Evolutionary conservation across 768 basidiomycete species (phyloP).

Genomic region (Podaxis pistillaris): DNA sequence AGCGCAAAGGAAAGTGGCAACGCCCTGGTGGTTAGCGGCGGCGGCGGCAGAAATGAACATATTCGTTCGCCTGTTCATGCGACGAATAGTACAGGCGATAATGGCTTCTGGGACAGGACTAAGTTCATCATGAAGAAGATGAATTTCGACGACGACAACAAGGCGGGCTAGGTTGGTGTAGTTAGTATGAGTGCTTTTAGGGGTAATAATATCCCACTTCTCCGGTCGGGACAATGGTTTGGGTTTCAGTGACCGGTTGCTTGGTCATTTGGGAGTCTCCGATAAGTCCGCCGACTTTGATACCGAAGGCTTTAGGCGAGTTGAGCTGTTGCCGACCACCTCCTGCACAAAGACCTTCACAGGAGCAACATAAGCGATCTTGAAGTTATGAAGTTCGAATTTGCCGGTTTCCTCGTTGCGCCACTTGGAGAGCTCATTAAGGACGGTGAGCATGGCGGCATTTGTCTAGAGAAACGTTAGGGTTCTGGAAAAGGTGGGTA

Average conservation of each 20-base stretch:
- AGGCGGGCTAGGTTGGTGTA: slow-evolving; percentile 96
- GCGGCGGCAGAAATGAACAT: slow-evolving; percentile 93
- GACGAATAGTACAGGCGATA: slow-evolving; percentile 82
- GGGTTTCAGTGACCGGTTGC: slow-evolving; percentile 93
- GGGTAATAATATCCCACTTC: slow-evolving; percentile 95
- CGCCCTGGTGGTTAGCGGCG: slow-evolving; percentile 99
- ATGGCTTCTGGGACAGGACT: slow-evolving; percentile 94
- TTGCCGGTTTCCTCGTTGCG: slow-evolving; percentile 77
- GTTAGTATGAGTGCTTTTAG: slow-evolving; percentile 96
- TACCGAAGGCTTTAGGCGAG: slow-evolving; percentile 67
- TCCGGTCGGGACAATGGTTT: slow-evolving; percentile 98
- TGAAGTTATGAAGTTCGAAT: slow-evolving; percentile 88
- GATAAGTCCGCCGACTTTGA: slow-evolving; percentile 93
- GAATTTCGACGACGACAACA: slow-evolving; percentile 98
- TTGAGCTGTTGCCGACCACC: slow-evolving; percentile 95
- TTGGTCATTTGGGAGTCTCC: slow-evolving; percentile 99
- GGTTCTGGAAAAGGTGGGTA: slow-evolving; percentile 46
- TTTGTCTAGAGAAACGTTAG: slow-evolving; percentile 88
- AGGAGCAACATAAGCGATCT: slow-evolving; percentile 95
- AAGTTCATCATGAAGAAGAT: slow-evolving; percentile 95
- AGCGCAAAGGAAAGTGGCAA: slow-evolving; percentile 94
- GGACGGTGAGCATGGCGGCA: slow-evolving; percentile 92
- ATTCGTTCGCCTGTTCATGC: slow-evolving; percentile 86
- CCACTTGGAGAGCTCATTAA: slow-evolving; percentile 87
- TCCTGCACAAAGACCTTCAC: slow-evolving; percentile 99